A percentile compares a stretch with the other conserved stretches of the same genome.
Conservation (phyloP, 257 asterid genomes). For the Solanum etuberosum region DNA sequence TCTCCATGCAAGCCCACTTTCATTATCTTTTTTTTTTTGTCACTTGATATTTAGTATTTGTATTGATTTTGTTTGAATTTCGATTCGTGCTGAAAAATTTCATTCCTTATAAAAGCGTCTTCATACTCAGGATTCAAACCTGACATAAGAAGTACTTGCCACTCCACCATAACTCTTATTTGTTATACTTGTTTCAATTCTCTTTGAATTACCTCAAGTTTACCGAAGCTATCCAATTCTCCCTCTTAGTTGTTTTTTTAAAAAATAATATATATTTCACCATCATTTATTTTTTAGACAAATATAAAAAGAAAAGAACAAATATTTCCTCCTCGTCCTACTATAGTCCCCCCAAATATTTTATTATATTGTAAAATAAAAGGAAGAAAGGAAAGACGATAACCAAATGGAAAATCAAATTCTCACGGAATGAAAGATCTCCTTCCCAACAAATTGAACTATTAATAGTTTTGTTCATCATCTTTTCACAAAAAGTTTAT, state of each 20-base stretch:
- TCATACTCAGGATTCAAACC: no score
- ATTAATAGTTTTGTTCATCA: not conserved
- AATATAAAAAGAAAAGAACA: no score
- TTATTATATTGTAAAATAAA: no score
- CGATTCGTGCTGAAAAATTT: not conserved
- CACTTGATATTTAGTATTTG: not conserved
- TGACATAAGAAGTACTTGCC: no score
- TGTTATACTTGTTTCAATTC: not conserved
- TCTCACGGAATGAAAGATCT: not conserved
- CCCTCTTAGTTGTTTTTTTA: not conserved
- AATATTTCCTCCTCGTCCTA: not conserved
- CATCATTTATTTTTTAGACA: not conserved
- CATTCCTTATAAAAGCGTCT: rapidly evolving
- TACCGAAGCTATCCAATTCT: not conserved
- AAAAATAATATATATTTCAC: no score
- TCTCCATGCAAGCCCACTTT: not conserved
- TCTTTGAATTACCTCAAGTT: not conserved
- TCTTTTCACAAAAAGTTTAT: not conserved
- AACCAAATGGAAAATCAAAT: no score
- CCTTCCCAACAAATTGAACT: no score
- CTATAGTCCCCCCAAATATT: no score
- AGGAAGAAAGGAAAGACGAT: no score
- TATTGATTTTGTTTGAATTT: not conserved
- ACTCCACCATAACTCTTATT: not conserved
- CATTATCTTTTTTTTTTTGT: not conserved